A percentile compares a stretch with the other conserved stretches of the same genome.
Evolutionary conservation across 805 yeast species (phyloP).

Genomic region (Debaryomyces prosopidis): DNA sequence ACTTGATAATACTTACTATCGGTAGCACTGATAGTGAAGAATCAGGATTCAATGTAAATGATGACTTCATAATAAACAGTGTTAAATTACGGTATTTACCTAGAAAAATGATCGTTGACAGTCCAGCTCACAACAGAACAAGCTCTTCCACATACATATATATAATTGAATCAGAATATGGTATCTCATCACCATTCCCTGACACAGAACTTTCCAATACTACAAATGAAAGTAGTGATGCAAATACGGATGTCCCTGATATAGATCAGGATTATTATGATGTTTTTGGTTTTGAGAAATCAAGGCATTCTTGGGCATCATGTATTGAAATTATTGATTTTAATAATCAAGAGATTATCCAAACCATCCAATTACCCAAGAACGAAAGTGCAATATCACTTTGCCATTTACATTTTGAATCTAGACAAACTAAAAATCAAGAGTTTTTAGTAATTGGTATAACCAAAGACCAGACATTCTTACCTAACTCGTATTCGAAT

Average conservation of each 20-base stretch:
- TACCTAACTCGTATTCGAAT: conserved; percentile 25
- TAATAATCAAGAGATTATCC: conserved; percentile 30
- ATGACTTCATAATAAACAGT: conserved; percentile 27
- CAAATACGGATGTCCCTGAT: background rate
- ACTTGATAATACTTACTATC: conserved; percentile 55
- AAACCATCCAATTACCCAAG: conserved; percentile 44
- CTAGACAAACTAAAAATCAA: conserved; percentile 16
- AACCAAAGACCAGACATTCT: conserved; percentile 22
- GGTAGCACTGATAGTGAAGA: conserved; percentile 41
- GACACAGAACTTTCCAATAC: conserved; percentile 5
- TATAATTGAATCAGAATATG: conserved; percentile 48
- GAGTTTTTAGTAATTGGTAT: conserved; percentile 50
- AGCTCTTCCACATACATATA: conserved; percentile 27
- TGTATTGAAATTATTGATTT: conserved; percentile 52
- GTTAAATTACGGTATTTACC: conserved; percentile 54
- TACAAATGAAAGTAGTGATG: conserved; percentile 11
- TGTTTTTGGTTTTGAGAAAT: conserved; percentile 45
- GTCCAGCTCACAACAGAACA: conserved; percentile 9
- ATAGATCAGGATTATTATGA: conserved; percentile 37
- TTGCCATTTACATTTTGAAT: conserved; percentile 29
- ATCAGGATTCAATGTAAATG: conserved; percentile 22
- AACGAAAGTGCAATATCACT: conserved; percentile 46
- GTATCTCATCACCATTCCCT: conserved; percentile 30
- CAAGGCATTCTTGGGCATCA: conserved; percentile 46
- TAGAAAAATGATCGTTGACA: conserved; percentile 34